Percentiles rank a stretch among this genome's conserved stretches.
These are phyloP conservation scores for Fusarium liriodendri DNA, from an alignment of 2,329 filamentous ascomycete species.

Conservation along the genomic window DNA sequence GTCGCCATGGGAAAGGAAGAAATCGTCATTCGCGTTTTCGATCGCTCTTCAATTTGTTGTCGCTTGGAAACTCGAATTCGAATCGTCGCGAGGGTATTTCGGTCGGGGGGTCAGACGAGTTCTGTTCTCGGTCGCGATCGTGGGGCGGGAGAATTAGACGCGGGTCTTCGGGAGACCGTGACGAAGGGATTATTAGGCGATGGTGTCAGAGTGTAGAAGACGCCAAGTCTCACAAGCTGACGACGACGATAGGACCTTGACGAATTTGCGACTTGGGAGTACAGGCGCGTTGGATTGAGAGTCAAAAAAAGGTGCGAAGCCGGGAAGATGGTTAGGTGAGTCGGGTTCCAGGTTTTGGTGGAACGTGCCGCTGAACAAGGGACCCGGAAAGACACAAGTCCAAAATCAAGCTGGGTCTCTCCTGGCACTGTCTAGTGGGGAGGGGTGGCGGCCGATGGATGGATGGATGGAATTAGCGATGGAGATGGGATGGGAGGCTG, in stretches of 20 bases:
- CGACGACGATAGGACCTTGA: neutral
- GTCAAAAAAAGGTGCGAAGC: conserved; percentile 2
- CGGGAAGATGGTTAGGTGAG: conserved; percentile 8
- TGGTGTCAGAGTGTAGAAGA: conserved; percentile 13
- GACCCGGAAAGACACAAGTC: conserved; percentile 16
- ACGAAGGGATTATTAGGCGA: conserved; percentile 17
- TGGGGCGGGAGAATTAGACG: conserved; percentile 28
- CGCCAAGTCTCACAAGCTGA: neutral
- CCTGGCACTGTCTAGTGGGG: neutral
- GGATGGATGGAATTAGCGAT: neutral
- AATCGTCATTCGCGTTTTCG: neutral
- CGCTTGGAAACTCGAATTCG: neutral
- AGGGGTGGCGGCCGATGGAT: neutral
- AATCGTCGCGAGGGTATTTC: conserved; percentile 6
- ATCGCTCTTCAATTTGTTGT: conserved; percentile 3
- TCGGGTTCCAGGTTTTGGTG: conserved; percentile 24
- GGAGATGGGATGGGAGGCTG: conserved; percentile 12
- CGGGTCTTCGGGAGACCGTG: conserved; percentile 13
- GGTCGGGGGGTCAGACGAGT: conserved; percentile 12
- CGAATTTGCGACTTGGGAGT: neutral
- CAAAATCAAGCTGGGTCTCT: neutral
- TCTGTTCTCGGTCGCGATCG: conserved; percentile 26
- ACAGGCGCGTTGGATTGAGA: conserved; percentile 6
- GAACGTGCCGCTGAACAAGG: conserved; percentile 27
- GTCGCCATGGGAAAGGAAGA: conserved; percentile 35